These are phyloP conservation scores for Rosa hybrid DNA, from an alignment of 331 rosid species.

Conservation along the genomic window DNA sequence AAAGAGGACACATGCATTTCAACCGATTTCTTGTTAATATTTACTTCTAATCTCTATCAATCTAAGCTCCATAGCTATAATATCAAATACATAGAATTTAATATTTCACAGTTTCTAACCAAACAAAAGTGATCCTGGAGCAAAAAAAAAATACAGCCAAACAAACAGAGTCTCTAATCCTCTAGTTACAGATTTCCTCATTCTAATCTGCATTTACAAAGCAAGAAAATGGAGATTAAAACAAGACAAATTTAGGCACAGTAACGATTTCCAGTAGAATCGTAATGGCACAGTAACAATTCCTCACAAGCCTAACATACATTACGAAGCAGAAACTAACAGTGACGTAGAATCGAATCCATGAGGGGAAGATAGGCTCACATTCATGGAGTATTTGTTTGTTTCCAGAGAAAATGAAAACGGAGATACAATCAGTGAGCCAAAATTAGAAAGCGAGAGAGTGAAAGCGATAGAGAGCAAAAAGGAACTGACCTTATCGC, in stretches of 20 bases:
- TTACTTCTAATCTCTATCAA: not conserved
- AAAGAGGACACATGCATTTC: not conserved
- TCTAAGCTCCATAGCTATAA: not conserved
- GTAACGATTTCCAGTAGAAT: not conserved
- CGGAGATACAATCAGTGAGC: not conserved
- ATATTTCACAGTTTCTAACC: not conserved
- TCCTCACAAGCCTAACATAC: not conserved
- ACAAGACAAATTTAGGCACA: not conserved
- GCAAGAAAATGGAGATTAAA: not conserved
- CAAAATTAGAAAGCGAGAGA: not conserved
- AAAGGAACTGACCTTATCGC: conserved; percentile 7
- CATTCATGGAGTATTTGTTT: not conserved
- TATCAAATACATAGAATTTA: not conserved
- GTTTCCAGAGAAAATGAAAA: not conserved
- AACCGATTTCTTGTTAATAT: not conserved
- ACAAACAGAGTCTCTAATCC: not conserved
- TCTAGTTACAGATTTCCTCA: not conserved
- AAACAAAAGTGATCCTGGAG: not conserved
- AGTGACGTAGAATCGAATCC: not conserved
- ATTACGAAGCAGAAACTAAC: not conserved
- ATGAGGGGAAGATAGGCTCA: not conserved
- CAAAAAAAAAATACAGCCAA: not conserved
- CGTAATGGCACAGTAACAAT: not conserved
- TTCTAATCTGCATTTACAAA: not conserved
- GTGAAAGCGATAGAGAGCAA: not conserved